Base-by-base conservation (phyloP, 768 basidiomycete species). In the Pisolithus microcarpus region DNA sequence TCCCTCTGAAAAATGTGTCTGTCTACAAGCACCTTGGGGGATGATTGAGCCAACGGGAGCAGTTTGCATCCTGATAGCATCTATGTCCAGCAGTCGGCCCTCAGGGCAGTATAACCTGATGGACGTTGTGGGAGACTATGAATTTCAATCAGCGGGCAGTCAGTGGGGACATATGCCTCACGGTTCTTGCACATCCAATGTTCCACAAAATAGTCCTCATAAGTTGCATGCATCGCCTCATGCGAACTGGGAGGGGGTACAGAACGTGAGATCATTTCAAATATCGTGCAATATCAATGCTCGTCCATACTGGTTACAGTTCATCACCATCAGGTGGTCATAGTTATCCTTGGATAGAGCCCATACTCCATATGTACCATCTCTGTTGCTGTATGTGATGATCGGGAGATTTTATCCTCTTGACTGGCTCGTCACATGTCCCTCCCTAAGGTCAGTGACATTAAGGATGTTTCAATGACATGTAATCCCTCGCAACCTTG, bases 221-320 rank as follows among this genome's bases (percentile, higher is more conserved):
- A 23, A 85, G 46, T 84, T 4, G 70, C 47, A 52, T 58, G 75
- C 0, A 56, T 64, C 13, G 66, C 67, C 59, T 82, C 83, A 34
- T 68, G 68, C 5, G 81, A 76, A 8, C 74, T 81, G 3, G 66
- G 61, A 0, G 68, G 68, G 4, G 86, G 85, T 7, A 54, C 57
- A 39, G 87, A 86, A 61, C 78, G 61, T 3, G 85, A 91, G 67
- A 63, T 91, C 87, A 39, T 73, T 50, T 34, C 85, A 78, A 52
- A 89, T 74, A 31, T 68, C 67, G 50, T 75, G 76, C 46, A 91
- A 71, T 42, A 82, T 56, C 45, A 78, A 73, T 5, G 76, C 71
- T 8, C 80, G 77, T 2, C 84, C 86, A 28, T 67, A 66, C 52
- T 81, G 73, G 58, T 79, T 75, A 49, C 56, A 67, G 55, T 80